Evolutionary conservation across 495 filamentous ascomycete species (phyloP), one percentile per base, ranked within the genome.

Genomic region (Penicillium waksmanii): DNA sequence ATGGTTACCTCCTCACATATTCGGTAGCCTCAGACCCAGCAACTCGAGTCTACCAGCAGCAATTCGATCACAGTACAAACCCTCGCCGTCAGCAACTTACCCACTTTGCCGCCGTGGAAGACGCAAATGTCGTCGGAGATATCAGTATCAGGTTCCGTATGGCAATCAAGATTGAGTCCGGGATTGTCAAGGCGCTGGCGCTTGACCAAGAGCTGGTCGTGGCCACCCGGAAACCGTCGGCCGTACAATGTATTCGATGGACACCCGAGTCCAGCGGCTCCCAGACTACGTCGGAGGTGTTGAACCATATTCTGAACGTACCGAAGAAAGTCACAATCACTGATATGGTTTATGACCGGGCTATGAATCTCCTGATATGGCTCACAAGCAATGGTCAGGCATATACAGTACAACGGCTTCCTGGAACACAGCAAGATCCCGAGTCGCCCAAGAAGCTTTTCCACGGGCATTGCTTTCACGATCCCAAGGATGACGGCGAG

Each of bases 81-180:
- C 78, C 83, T 21, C 81, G 90, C 35, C 85, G 88, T 43, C 89
- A 93, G 59, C 92, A 87, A 67, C 82, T 89, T 56, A 83, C 85
- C 34, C 85, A 82, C 19, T 84, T 86, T 12, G 81, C 84, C 11
- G 76, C 78, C 3, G 79, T 79, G 25, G 82, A 86, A 65, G 81
- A 96, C 69, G 87, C 88, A n/a, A 86, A 83, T 55, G 90, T 90
- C 2, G 88, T 97, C 18, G 84, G 84, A 44, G 94, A 98, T 71
- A 85, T 95, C 48, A 97, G 86, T 60, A 80, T 98, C 46, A 86
- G 91, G 18, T 98, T 99, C 76, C 84, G 95, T 52, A 97, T 97
- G 92, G 93, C 96, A 21, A 97, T 99, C 57, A 96, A 96, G 74
- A 91, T 99, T 19, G 95, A 99, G 72, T 96, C 96, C 9, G 96